Evolutionary conservation across 805 yeast genomes (phyloP), one percentile per base, ranked within the genome.

Genomic region (Myxozyma monticola): DNA sequence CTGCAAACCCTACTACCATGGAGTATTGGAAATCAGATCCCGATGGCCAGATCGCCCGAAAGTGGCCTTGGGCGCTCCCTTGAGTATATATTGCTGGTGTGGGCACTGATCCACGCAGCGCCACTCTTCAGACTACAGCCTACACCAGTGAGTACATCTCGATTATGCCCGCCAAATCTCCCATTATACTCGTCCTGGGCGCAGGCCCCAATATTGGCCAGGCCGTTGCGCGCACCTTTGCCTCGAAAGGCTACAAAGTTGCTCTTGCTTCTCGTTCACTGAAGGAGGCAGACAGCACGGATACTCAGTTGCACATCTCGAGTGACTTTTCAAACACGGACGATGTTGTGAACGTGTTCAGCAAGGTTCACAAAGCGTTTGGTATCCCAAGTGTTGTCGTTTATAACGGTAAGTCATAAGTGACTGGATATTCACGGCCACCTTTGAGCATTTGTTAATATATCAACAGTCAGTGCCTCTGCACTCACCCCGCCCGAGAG

Each of bases 361-460:
- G n/a, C 9, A 40, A 26, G 26, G 44, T 40, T 8, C 26, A 28
- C 15, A 21, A 12, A 15, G 26, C 12, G 29, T 20, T 40, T 17
- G 44, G 36, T 17, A 40, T 40, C 24, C 44, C 44, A 40, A 40
- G 44, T 29, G 44, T 40, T 4, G 44, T 40, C 17, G 44, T 40
- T 40, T 40, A 40, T 29, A 40, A 40, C 20, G 44, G 44, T 40
- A 29, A 29, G 37, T 22, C n/a, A n/a, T 17, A 35, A 10, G 37
- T 25, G 6, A 12, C 36, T 31, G 15, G 7, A 29, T 12, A 22
- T n/a, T n/a, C n/a, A n/a, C n/a, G n/a, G n/a, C n/a, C n/a, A 14
- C 28, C 3, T 25, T 37, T 37, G 7, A 17, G 15, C 9, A 22
- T 21, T 21, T 15, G 21, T 1, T 30, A 22, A n/a, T 22, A 5